Evolutionary conservation across 352 stramenopile species (phyloP).

Genomic region (Phytophthora citrophthora): DNA sequence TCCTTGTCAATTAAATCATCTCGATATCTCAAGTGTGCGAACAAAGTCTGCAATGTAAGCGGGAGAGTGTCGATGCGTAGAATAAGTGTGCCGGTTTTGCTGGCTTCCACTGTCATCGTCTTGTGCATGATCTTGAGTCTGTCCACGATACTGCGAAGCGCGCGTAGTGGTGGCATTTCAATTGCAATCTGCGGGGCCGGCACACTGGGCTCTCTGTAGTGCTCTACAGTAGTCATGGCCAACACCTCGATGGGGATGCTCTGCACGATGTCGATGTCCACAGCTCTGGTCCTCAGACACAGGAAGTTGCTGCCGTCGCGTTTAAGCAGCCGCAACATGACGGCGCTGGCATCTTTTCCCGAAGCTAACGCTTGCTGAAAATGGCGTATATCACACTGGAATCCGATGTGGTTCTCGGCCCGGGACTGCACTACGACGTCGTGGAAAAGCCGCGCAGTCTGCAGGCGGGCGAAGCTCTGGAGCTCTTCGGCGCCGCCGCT

Average conservation of each 20-base stretch:
- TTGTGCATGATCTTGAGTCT: slow-evolving; percentile 78
- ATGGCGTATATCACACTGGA: slow-evolving; percentile 76
- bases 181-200: slow-evolving; percentile 79
- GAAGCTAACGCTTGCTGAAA: slow-evolving; percentile 77
- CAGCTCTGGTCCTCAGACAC: slow-evolving; percentile 70
- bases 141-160: slow-evolving; percentile 75
- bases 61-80: slow-evolving; percentile 75
- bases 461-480: slow-evolving; percentile 77
- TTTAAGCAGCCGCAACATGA: slow-evolving; percentile 87
- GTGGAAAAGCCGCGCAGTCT: slow-evolving; percentile 70
- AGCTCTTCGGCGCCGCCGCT: slow-evolving; percentile 74
- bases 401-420: slow-evolving; percentile 83
- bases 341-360: slow-evolving; percentile 76
- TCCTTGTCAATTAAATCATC: slow-evolving; percentile 72
- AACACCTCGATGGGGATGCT: slow-evolving; percentile 85
- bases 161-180: slow-evolving; percentile 76
- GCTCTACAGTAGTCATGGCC: slow-evolving; percentile 73
- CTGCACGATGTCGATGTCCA: slow-evolving; percentile 89
- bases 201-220: slow-evolving; percentile 80
- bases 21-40: slow-evolving; percentile 75
- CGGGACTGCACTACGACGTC: slow-evolving; percentile 77
- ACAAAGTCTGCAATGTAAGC: slow-evolving; percentile 79
- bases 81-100: slow-evolving; percentile 66
- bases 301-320: slow-evolving; percentile 77
- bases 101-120: slow-evolving; percentile 79